A percentile compares a stretch with the other conserved stretches of the same genome.
These are phyloP conservation scores for Lupinus albus DNA, from an alignment of 306 rosid genomes.

Conservation along the genomic window DNA sequence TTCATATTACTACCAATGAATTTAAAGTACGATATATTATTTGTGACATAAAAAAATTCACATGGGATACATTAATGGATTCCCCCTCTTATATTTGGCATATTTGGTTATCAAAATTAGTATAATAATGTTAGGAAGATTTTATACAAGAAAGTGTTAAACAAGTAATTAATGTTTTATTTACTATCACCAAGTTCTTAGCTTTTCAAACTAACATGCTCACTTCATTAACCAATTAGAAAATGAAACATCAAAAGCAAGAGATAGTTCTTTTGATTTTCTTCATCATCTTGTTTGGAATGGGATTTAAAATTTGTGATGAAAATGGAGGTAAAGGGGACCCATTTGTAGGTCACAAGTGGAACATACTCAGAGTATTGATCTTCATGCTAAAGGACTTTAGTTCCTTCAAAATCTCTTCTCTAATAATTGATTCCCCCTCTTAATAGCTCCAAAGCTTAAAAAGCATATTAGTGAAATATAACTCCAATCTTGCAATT, in stretches of 20 bases:
- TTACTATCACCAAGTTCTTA: neutral
- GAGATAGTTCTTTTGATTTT: neutral
- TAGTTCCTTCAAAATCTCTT: slow-evolving; percentile 59
- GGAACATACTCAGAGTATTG: slow-evolving; percentile 73
- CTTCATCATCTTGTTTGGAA: slow-evolving; percentile 2
- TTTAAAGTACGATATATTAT: neutral
- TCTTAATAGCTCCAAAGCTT: slow-evolving; percentile 52
- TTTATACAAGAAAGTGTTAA: neutral
- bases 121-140: neutral
- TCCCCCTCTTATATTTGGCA: too few relatives aligned
- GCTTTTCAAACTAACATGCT: neutral
- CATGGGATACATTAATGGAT: neutral
- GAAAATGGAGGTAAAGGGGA: slow-evolving; percentile 40
- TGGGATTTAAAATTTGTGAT: slow-evolving; percentile 12
- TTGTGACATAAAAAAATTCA: neutral
- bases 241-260: slow-evolving; percentile 4
- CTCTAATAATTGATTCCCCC: slow-evolving; percentile 69
- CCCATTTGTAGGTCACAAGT: slow-evolving; percentile 57
- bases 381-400: slow-evolving; percentile 44
- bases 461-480: slow-evolving; percentile 32
- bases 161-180: neutral
- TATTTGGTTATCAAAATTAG: neutral
- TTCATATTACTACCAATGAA: neutral
- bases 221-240: neutral
- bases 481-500: too few relatives aligned